These are phyloP conservation scores for Obelidium mucronatum DNA, from an alignment of 192 early-diverging fungal species.

Conservation along the genomic window DNA sequence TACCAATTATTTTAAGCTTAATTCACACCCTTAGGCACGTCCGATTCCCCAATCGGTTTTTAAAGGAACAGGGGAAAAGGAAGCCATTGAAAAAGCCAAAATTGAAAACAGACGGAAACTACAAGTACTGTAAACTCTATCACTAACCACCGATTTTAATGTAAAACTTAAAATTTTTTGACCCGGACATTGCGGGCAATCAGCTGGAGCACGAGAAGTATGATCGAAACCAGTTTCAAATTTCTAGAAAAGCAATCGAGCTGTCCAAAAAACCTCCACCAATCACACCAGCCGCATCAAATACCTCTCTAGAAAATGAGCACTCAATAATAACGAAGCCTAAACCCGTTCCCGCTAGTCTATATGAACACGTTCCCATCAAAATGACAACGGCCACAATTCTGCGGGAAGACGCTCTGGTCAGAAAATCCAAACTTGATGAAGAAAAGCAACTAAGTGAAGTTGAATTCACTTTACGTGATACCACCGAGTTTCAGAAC, in stretches of 20 bases:
- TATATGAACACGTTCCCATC: conserved; percentile 42
- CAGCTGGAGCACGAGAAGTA: conserved; percentile 1
- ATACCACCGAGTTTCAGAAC: conserved; percentile 45
- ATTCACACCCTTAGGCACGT: conserved; percentile 35
- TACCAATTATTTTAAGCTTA: not conserved
- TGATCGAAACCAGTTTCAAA: conserved; percentile 2
- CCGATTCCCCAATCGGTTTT: conserved; percentile 50
- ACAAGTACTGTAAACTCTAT: conserved; percentile 32
- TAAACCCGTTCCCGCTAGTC: conserved; percentile 34
- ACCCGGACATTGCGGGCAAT: too few relatives aligned
- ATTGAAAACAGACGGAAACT: conserved; percentile 44
- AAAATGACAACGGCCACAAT: conserved; percentile 60
- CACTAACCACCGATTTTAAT: not conserved
- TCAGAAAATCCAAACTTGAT: conserved; percentile 40
- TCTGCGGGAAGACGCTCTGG: conserved; percentile 58
- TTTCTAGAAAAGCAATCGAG: conserved; percentile 13
- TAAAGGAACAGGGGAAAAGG: conserved; percentile 45
- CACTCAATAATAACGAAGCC: not conserved
- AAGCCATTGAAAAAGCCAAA: conserved; percentile 47
- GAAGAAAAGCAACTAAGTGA: conserved; percentile 41
- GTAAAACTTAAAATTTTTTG: too few relatives aligned
- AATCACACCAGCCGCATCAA: not conserved
- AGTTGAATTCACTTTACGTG: conserved; percentile 50
- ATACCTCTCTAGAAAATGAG: not conserved
- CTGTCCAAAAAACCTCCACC: not conserved